Evolutionary conservation across 1,284 basidiomycete species (phyloP).

Genomic region (Pulveroboletus sp.): DNA sequence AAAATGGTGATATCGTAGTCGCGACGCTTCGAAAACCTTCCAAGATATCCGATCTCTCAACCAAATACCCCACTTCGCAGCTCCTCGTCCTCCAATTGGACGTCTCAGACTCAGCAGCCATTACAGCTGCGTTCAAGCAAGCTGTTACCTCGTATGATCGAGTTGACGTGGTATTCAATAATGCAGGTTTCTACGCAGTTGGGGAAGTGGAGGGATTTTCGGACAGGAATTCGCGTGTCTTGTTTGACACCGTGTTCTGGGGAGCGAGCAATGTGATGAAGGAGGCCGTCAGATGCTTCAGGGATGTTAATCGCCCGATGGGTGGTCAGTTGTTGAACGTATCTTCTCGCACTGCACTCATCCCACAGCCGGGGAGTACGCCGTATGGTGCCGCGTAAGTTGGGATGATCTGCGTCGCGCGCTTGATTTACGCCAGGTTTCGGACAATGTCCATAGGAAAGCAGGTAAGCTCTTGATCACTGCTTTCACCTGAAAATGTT

Average conservation of each 20-base stretch:
- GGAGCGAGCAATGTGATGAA: slow-evolving; percentile 35
- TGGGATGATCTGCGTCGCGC: not conserved
- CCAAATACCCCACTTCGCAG: slow-evolving; percentile 24
- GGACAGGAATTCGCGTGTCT: slow-evolving; percentile 27
- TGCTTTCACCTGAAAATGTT: not conserved
- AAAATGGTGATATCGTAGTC: slow-evolving; percentile 33
- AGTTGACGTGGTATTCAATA: slow-evolving; percentile 40
- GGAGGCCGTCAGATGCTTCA: slow-evolving; percentile 31
- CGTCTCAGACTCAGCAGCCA: slow-evolving; percentile 23
- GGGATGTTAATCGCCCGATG: slow-evolving; percentile 28
- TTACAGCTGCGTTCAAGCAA: slow-evolving; percentile 29
- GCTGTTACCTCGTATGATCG: slow-evolving; percentile 28
- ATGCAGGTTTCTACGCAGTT: slow-evolving; percentile 34
- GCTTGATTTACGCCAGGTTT: not conserved
- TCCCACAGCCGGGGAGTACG: slow-evolving; percentile 26
- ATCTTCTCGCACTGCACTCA: slow-evolving; percentile 30
- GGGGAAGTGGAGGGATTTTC: slow-evolving; percentile 33
- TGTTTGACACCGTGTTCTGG: slow-evolving; percentile 40
- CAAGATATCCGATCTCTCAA: slow-evolving; percentile 26
- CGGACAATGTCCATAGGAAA: slow-evolving; percentile 17
- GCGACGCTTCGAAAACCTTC: slow-evolving; percentile 36
- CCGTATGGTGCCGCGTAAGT: slow-evolving; percentile 30
- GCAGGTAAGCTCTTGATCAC: slow-evolving; percentile 17
- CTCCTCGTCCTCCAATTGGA: slow-evolving; percentile 33
- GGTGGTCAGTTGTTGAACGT: slow-evolving; percentile 30